Evolutionary conservation across 768 basidiomycete genomes (phyloP).

Genomic region (Floccularia luteovirens): DNA sequence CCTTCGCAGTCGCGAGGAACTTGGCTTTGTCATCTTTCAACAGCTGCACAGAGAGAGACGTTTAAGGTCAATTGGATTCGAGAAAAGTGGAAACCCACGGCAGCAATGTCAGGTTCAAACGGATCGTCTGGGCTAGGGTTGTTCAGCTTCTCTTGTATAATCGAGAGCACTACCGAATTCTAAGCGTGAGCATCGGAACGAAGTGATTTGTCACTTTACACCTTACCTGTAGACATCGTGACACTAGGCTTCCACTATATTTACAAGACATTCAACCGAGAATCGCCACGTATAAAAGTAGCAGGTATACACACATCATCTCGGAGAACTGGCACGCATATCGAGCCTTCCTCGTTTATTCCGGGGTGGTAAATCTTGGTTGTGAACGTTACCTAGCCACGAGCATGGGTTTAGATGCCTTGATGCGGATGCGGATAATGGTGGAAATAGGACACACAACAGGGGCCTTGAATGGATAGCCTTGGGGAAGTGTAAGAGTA

Average conservation of each 20-base stretch:
- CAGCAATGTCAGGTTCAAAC: constrained; percentile 82
- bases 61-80: constrained; percentile 1
- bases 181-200: constrained; percentile 4
- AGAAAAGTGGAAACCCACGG: constrained; percentile 34
- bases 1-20: constrained; percentile 72
- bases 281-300: not conserved
- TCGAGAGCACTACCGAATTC: constrained; percentile 70
- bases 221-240: constrained; percentile 59
- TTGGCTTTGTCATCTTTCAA: constrained; percentile 72
- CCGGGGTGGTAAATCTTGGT: constrained; percentile 91
- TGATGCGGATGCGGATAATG: constrained; percentile 1
- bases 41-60: constrained; percentile 34
- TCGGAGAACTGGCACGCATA: constrained; percentile 77
- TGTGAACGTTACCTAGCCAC: constrained; percentile 62
- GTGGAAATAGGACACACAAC: constrained; percentile 33
- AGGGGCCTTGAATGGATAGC: constrained; percentile 86
- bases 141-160: constrained; percentile 80
- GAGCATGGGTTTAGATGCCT: constrained; percentile 6
- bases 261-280: constrained; percentile 1
- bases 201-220: constrained; percentile 1
- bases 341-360: constrained; percentile 82
- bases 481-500: constrained; percentile 62
- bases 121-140: constrained; percentile 87
- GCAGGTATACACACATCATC: constrained; percentile 55
- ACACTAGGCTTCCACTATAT: constrained; percentile 81